Percentiles rank a stretch among this genome's conserved stretches.
These are phyloP conservation scores for Orychophragmus violaceus DNA, from an alignment of 345 rosid species.

Conservation along the genomic window DNA sequence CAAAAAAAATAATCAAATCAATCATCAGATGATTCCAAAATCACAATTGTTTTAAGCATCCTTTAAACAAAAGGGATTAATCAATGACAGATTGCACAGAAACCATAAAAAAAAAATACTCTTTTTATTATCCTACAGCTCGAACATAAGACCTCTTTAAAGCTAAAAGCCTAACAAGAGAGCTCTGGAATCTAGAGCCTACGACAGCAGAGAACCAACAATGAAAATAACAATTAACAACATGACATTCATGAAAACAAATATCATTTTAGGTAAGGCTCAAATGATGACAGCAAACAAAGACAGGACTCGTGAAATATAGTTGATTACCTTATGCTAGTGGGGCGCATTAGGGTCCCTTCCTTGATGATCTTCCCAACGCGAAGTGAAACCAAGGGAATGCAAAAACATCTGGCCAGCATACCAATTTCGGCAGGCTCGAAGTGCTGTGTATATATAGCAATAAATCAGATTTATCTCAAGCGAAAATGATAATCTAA, in stretches of 20 bases:
- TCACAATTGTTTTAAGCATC: constrained; percentile 17
- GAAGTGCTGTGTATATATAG: constrained; percentile 46
- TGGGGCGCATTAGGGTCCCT: constrained; percentile 60
- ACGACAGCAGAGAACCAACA: neutral
- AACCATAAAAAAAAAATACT: neutral
- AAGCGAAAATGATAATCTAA: neutral
- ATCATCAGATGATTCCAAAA: constrained; percentile 30
- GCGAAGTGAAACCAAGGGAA: constrained; percentile 85
- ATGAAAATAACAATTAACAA: too few relatives aligned
- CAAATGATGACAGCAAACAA: neutral
- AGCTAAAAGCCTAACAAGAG: neutral
- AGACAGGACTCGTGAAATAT: neutral
- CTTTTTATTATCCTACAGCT: neutral
- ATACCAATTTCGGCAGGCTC: constrained; percentile 92
- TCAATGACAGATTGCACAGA: neutral
- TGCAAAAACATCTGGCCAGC: constrained; percentile 89
- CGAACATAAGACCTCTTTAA: neutral
- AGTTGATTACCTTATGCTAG: constrained; percentile 57
- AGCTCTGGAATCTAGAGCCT: neutral
- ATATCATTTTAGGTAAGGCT: neutral
- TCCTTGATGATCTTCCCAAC: constrained; percentile 80
- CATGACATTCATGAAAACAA: neutral
- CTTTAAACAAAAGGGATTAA: too few relatives aligned
- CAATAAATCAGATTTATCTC: neutral
- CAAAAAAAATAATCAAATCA: constrained; percentile 12